These are phyloP conservation scores for Escovopsis sp. DNA, from an alignment of 2,329 filamentous ascomycete species.

Conservation along the genomic window DNA sequence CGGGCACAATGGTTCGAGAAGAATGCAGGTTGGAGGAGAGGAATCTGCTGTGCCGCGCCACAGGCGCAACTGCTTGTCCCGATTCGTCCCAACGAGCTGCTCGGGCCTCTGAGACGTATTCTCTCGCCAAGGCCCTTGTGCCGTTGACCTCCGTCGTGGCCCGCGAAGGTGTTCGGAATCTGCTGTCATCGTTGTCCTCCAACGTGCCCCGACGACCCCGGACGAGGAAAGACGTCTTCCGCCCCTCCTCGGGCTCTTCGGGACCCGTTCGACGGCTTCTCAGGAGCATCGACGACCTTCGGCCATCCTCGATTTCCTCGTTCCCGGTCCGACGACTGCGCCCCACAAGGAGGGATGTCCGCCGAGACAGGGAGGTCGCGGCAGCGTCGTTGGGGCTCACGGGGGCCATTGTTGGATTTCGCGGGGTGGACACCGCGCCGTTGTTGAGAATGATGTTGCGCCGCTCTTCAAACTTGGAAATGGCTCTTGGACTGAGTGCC, in stretches of 20 bases:
- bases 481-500: conserved; percentile 30
- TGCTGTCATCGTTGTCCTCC: conserved; percentile 32
- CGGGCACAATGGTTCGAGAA: conserved; percentile 29
- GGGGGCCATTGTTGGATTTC: conserved; percentile 24
- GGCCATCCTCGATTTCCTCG: conserved; percentile 37
- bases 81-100: conserved; percentile 19
- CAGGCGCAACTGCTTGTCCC: conserved; percentile 26
- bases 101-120: conserved; percentile 18
- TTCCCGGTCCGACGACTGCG: conserved; percentile 32
- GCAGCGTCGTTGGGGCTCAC: conserved; percentile 24
- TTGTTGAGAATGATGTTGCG: conserved; percentile 32
- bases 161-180: conserved; percentile 42
- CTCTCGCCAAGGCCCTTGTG: conserved; percentile 17
- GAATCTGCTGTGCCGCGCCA: conserved; percentile 37
- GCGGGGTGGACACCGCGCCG: conserved; percentile 31
- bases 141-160: conserved; percentile 40
- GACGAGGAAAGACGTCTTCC: conserved; percentile 27
- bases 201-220: conserved; percentile 32
- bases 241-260: conserved; percentile 33
- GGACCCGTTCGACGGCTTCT: conserved; percentile 30
- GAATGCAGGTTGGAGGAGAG: conserved; percentile 31
- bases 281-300: conserved; percentile 30
- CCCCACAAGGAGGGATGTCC: conserved; percentile 36
- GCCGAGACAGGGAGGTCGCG: conserved; percentile 18
- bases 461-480: conserved; percentile 39